Conservation (phyloP, 2,329 filamentous ascomycete genomes). For the Sporothrix schenckii region DNA sequence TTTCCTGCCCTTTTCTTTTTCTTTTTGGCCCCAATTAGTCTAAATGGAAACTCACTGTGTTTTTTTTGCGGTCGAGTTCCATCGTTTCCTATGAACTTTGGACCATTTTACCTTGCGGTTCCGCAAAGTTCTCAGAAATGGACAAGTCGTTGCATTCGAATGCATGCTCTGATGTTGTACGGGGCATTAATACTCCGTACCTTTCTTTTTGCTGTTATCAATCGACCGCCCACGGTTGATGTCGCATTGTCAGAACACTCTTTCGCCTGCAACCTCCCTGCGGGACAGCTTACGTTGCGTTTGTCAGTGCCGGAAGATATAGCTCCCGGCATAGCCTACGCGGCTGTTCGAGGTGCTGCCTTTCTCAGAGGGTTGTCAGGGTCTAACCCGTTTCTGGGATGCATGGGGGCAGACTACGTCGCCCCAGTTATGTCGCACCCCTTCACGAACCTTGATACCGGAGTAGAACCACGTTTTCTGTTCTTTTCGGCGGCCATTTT, state of each 20-base stretch:
- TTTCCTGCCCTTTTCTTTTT: conserved; percentile 12
- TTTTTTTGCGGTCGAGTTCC: background rate
- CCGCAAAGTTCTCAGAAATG: background rate
- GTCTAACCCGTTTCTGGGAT: background rate
- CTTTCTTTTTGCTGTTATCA: conserved; percentile 1
- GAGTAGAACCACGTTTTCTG: conserved; percentile 13
- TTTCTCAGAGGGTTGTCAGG: background rate
- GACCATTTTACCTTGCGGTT: background rate
- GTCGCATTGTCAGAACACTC: background rate
- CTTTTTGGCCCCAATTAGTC: background rate
- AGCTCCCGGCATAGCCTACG: conserved; percentile 20
- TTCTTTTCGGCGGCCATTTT: background rate
- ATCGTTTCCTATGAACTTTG: conserved; percentile 10
- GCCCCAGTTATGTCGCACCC: too few species aligned
- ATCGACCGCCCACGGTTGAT: background rate
- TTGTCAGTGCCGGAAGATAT: conserved; percentile 2
- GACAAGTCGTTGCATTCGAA: background rate
- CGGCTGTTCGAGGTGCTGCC: background rate
- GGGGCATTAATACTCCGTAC: background rate
- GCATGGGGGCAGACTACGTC: background rate
- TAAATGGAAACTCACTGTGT: background rate
- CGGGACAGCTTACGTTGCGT: background rate
- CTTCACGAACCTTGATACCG: background rate
- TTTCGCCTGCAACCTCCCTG: background rate
- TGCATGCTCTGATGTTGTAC: background rate